Conservation (phyloP, 164 flowering plant species). For the Stephania cephalantha region DNA sequence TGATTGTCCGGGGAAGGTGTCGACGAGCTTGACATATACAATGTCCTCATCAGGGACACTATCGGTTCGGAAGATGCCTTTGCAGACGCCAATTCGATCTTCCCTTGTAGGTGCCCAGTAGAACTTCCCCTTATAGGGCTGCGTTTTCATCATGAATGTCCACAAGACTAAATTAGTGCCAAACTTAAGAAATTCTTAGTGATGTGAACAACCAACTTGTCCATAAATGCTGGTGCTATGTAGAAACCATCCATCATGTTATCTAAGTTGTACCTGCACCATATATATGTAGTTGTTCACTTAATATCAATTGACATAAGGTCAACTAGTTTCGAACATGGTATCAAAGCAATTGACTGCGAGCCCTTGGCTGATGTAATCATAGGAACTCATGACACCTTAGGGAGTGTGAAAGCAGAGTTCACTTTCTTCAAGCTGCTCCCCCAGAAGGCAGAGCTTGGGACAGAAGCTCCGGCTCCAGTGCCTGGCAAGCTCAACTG, state of each 20-base stretch:
- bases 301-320: no score
- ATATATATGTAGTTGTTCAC: background rate
- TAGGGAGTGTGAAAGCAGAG: conserved; percentile 18
- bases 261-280: conserved; percentile 35
- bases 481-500: conserved; percentile 37
- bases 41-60: conserved; percentile 23
- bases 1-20: conserved; percentile 41
- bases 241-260: conserved; percentile 45
- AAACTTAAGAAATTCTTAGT: conserved; percentile 47
- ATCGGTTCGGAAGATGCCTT: conserved; percentile 31
- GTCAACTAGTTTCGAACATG: no score
- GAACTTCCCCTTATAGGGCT: conserved; percentile 44
- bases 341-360: no score
- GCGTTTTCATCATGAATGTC: conserved; percentile 5
- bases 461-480: conserved; percentile 27
- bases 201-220: conserved; percentile 52
- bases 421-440: conserved; percentile 40
- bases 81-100: conserved; percentile 45
- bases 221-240: conserved; percentile 63
- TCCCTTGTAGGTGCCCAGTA: conserved; percentile 47
- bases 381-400: conserved; percentile 41
- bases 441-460: conserved; percentile 45
- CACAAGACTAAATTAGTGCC: background rate
- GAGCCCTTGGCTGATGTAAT: conserved; percentile 43
- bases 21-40: conserved; percentile 29